phyloP scores from a whole-genome alignment of 192 early-diverging fungal species.

The Coemansia sp. region DNA sequence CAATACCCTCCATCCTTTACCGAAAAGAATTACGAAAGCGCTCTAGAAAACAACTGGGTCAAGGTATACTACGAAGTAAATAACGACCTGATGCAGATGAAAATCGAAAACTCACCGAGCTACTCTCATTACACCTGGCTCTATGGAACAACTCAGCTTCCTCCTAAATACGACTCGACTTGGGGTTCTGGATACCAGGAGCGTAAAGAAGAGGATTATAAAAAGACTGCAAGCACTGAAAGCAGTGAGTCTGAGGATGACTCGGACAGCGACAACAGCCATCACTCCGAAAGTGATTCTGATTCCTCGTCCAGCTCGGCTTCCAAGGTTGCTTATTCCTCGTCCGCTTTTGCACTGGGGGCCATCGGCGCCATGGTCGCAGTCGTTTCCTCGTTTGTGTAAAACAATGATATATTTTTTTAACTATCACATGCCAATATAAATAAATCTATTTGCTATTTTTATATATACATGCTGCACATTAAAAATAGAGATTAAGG shows the following conservation, averaged over 20 bases:
- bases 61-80: conserved; percentile 42
- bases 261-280: too few species aligned
- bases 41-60: conserved; percentile 23
- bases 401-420: too few species aligned
- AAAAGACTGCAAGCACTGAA: not conserved
- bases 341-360: not conserved
- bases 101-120: not conserved
- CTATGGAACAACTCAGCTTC: conserved; percentile 38
- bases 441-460: too few species aligned
- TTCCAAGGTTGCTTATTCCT: not conserved
- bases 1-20: conserved; percentile 21
- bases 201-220: conserved; percentile 13
- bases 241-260: too few species aligned
- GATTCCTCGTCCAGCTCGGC: not conserved
- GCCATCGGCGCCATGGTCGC: not conserved
- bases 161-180: conserved; percentile 15
- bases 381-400: too few species aligned
- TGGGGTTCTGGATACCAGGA: conserved; percentile 28
- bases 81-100: conserved; percentile 18
- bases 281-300: too few species aligned
- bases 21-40: conserved; percentile 17
- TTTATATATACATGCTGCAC: too few species aligned
- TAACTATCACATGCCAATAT: too few species aligned
- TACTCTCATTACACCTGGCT: conserved; percentile 32
- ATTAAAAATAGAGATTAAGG: too few species aligned